phyloP scores from a whole-genome alignment of 169 alveolate genomes.

The Cryptosporidium parvum region DNA sequence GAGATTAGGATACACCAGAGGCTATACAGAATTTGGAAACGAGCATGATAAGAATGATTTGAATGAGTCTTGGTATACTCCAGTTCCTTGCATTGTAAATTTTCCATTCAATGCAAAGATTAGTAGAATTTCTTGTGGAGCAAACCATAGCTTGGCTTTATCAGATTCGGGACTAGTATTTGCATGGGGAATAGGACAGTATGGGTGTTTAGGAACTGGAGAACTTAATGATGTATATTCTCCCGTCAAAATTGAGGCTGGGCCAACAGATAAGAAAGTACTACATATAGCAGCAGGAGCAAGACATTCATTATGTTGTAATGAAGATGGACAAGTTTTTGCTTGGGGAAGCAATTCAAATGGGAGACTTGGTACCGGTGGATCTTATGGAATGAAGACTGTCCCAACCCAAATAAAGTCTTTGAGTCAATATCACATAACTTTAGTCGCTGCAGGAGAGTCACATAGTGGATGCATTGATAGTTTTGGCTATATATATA shows the following conservation, averaged over 20 bases:
- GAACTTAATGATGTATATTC: slow-evolving; percentile 25
- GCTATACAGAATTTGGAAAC: slow-evolving; percentile 49
- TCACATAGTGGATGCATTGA: slow-evolving; percentile 90
- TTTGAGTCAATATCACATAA: slow-evolving; percentile 28
- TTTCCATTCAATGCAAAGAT: slow-evolving; percentile 46
- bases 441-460: slow-evolving; percentile 86
- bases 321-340: slow-evolving; percentile 31
- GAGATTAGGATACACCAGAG: slow-evolving; percentile 47
- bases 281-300: slow-evolving; percentile 65
- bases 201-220: slow-evolving; percentile 67
- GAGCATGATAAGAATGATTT: slow-evolving; percentile 14
- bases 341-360: slow-evolving; percentile 68
- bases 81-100: slow-evolving; percentile 41
- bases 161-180: slow-evolving; percentile 22
- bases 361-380: slow-evolving; percentile 52
- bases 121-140: slow-evolving; percentile 65
- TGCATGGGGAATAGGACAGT: slow-evolving; percentile 61
- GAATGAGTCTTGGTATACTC: slow-evolving; percentile 58
- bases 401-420: slow-evolving; percentile 28
- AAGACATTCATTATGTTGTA: slow-evolving; percentile 58
- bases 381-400: slow-evolving; percentile 38
- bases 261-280: slow-evolving; percentile 3
- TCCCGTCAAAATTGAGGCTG: slow-evolving; percentile 39
- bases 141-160: slow-evolving; percentile 44
- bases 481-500: slow-evolving; percentile 84